phyloP scores from a whole-genome alignment of 2,329 filamentous ascomycete species.

The Emergomyces orientalis region DNA sequence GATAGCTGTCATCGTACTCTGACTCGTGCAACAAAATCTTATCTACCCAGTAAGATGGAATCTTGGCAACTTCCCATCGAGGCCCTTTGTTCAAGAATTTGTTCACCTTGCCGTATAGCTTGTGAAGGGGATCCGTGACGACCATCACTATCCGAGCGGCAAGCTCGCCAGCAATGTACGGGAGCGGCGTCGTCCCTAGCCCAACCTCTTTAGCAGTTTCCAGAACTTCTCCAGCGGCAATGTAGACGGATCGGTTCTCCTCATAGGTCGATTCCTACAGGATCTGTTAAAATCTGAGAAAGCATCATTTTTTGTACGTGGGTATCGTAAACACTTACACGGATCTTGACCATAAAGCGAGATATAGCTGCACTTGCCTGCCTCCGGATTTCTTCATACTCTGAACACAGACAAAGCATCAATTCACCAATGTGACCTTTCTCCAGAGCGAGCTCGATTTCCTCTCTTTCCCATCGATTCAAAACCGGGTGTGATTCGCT shows the following conservation, averaged over 20 bases:
- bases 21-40: conserved; percentile 66
- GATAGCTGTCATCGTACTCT: conserved; percentile 61
- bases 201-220: conserved; percentile 59
- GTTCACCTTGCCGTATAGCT: conserved; percentile 79
- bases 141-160: conserved; percentile 61
- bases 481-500: conserved; percentile 39
- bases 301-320: neutral
- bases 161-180: conserved; percentile 68
- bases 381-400: conserved; percentile 64
- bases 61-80: conserved; percentile 54
- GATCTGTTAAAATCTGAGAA: neutral
- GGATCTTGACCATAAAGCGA: conserved; percentile 41
- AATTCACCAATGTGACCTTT: conserved; percentile 63
- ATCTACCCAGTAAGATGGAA: conserved; percentile 53
- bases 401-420: conserved; percentile 65
- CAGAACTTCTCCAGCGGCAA: conserved; percentile 68
- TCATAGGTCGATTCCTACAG: conserved; percentile 57
- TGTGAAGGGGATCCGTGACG: conserved; percentile 66
- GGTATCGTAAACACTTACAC: conserved; percentile 8
- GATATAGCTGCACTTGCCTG: conserved; percentile 49
- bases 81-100: conserved; percentile 70
- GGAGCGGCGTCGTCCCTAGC: conserved; percentile 49
- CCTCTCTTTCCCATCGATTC: conserved; percentile 62
- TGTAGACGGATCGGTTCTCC: conserved; percentile 68
- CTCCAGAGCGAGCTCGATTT: conserved; percentile 67